These are phyloP conservation scores for Cubamyces lactineus DNA, from an alignment of 768 basidiomycete genomes.

Conservation along the genomic window DNA sequence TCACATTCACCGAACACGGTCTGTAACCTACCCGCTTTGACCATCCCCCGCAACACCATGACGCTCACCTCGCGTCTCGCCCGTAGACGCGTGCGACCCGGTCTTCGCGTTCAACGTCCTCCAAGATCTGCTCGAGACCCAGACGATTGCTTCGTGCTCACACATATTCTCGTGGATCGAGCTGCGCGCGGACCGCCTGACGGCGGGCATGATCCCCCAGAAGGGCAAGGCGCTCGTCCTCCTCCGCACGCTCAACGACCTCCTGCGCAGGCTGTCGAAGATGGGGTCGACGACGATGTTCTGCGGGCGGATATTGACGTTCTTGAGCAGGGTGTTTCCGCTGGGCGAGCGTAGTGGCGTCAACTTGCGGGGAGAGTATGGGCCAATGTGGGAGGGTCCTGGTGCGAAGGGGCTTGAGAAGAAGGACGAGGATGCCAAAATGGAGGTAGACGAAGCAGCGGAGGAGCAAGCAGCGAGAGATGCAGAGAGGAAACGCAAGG, in stretches of 20 bases:
- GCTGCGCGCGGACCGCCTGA: slow-evolving; percentile 66
- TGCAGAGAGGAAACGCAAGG: slow-evolving; percentile 46
- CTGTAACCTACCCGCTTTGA: slow-evolving; percentile 29
- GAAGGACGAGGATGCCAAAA: slow-evolving; percentile 33
- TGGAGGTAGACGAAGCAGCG: slow-evolving; percentile 52
- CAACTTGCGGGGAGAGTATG: slow-evolving; percentile 87
- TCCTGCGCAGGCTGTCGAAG: slow-evolving; percentile 85
- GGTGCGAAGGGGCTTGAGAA: slow-evolving; percentile 38
- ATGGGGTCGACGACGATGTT: slow-evolving; percentile 84
- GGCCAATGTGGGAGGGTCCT: slow-evolving; percentile 76
- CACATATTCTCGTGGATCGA: slow-evolving; percentile 91
- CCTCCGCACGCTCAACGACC: slow-evolving; percentile 83
- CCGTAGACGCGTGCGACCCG: slow-evolving; percentile 74
- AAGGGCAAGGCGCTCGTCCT: slow-evolving; percentile 88
- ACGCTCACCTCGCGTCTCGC: slow-evolving; percentile 8
- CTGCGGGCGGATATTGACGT: slow-evolving; percentile 87
- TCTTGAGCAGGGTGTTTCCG: slow-evolving; percentile 84
- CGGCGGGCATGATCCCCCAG: slow-evolving; percentile 78
- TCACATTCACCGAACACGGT: slow-evolving; percentile 82
- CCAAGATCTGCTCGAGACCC: slow-evolving; percentile 82
- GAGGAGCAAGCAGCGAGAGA: slow-evolving; percentile 26
- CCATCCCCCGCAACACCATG: neutral
- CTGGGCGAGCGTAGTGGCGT: slow-evolving; percentile 90
- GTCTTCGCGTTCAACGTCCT: slow-evolving; percentile 73
- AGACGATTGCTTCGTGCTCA: slow-evolving; percentile 84